Percentiles rank a stretch among this genome's conserved stretches.
Evolutionary conservation across 345 rosid species (phyloP).

Genomic region (Euphorbia peplus): DNA sequence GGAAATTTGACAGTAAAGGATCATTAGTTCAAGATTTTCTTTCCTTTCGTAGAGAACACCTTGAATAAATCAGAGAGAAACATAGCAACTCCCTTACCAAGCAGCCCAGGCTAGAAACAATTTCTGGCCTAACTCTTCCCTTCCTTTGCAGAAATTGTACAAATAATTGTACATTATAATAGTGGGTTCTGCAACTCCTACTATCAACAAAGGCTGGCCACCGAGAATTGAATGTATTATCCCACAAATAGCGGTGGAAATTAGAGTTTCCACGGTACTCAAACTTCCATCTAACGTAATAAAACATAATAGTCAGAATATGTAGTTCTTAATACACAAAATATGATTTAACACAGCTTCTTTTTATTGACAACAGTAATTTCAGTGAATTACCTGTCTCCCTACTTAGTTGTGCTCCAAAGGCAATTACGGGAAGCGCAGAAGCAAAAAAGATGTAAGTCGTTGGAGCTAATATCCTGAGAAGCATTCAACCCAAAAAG

Average conservation of each 20-base stretch:
- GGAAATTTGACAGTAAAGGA: neutral
- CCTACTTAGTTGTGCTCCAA: conserved; percentile 79
- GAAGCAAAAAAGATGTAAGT: conserved; percentile 80
- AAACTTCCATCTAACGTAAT: conserved; percentile 52
- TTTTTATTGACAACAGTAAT: neutral
- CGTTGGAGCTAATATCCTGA: conserved; percentile 73
- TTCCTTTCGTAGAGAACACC: neutral
- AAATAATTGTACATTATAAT: conserved; percentile 81
- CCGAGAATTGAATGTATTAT: conserved; percentile 75
- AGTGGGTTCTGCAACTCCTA: conserved; percentile 92
- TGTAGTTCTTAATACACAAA: conserved; percentile 3
- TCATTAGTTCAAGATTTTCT: neutral
- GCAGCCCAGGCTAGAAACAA: conserved; percentile 76
- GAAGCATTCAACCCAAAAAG: neutral
- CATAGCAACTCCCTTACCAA: conserved; percentile 45
- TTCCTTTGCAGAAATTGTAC: conserved; percentile 59
- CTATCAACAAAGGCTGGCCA: conserved; percentile 76
- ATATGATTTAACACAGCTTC: neutral
- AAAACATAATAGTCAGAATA: conserved; percentile 11
- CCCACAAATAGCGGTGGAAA: conserved; percentile 81
- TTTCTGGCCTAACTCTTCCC: conserved; percentile 50
- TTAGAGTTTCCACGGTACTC: conserved; percentile 70
- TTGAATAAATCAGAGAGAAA: neutral
- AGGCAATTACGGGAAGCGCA: conserved; percentile 83
- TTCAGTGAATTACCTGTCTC: conserved; percentile 49